Evolutionary conservation across 1,284 basidiomycete species (phyloP).

Genomic region (Apiotrichum montevideense): DNA sequence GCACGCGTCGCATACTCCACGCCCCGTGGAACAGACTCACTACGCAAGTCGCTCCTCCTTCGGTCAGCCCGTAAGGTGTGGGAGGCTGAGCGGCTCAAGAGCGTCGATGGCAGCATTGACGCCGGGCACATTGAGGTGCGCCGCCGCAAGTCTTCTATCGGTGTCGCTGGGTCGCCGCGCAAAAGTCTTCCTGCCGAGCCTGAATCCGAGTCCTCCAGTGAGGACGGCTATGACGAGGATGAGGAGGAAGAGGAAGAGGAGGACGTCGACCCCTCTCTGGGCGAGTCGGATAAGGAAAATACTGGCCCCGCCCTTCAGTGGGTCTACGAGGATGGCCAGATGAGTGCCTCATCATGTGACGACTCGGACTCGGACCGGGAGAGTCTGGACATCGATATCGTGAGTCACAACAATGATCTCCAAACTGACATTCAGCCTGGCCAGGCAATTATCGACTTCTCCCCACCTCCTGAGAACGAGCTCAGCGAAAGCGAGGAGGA

Average conservation of each 20-base stretch:
- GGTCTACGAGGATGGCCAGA: slow-evolving; percentile 28
- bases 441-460: slow-evolving; percentile 20
- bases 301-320: slow-evolving; percentile 16
- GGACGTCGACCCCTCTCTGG: slow-evolving; percentile 17
- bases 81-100: slow-evolving; percentile 28
- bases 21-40: slow-evolving; percentile 27
- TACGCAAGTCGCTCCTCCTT: slow-evolving; percentile 39
- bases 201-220: slow-evolving; percentile 10
- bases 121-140: slow-evolving; percentile 24
- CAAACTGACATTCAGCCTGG: slow-evolving; percentile 21
- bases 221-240: slow-evolving; percentile 7
- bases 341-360: slow-evolving; percentile 16
- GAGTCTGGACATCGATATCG: slow-evolving; percentile 34
- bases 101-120: slow-evolving; percentile 35
- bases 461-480: neutral
- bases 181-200: slow-evolving; percentile 21
- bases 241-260: slow-evolving; percentile 14
- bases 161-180: slow-evolving; percentile 15
- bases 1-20: slow-evolving; percentile 30
- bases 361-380: slow-evolving; percentile 34
- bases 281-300: slow-evolving; percentile 19
- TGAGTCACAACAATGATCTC: slow-evolving; percentile 13
- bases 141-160: slow-evolving; percentile 25
- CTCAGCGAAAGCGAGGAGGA: slow-evolving; percentile 11
- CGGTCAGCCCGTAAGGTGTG: slow-evolving; percentile 40